Conservation (phyloP, 2,329 filamentous ascomycete genomes). For the Pseudopyricularia javanii region DNA sequence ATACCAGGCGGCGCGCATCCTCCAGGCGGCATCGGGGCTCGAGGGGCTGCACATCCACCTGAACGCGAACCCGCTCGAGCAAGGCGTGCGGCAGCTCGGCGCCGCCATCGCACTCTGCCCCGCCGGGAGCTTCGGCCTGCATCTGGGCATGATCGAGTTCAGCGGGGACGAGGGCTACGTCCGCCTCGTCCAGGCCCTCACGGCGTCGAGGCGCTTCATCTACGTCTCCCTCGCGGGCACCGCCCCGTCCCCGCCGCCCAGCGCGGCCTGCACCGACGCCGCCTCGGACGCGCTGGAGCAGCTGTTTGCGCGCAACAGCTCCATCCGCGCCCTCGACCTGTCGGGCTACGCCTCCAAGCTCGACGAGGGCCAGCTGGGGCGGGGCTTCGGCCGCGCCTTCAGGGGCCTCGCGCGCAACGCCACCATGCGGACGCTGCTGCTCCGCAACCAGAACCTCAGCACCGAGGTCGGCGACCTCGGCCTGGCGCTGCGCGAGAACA, state of each 20-base stretch:
- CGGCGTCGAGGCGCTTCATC: constrained; percentile 34
- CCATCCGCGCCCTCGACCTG: constrained; percentile 39
- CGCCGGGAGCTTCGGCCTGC: constrained; percentile 32
- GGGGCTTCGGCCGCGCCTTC: constrained; percentile 37
- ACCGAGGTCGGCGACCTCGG: constrained; percentile 39
- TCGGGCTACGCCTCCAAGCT: constrained; percentile 45
- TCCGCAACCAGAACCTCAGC: constrained; percentile 43
- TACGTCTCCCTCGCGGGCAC: constrained; percentile 43
- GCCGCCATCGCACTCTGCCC: constrained; percentile 31
- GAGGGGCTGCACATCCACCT: constrained; percentile 34
- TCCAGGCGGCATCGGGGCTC: constrained; percentile 33
- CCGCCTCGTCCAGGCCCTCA: constrained; percentile 34
- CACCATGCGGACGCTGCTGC: constrained; percentile 31
- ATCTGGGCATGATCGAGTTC: constrained; percentile 47
- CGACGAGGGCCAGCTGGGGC: constrained; percentile 43
- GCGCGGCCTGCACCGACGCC: constrained; percentile 22
- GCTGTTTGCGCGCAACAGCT: constrained; percentile 38
- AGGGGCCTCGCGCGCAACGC: constrained; percentile 16
- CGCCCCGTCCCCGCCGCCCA: constrained; percentile 24
- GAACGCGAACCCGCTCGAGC: constrained; percentile 39
- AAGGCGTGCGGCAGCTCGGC: constrained; percentile 36
- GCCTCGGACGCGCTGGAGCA: constrained; percentile 34
- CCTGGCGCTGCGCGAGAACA: constrained; percentile 35
- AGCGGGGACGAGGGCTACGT: constrained; percentile 37
- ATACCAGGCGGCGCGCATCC: constrained; percentile 33